phyloP scores from a whole-genome alignment of 352 stramenopile genomes.

The Pythium pyrilobum region DNA sequence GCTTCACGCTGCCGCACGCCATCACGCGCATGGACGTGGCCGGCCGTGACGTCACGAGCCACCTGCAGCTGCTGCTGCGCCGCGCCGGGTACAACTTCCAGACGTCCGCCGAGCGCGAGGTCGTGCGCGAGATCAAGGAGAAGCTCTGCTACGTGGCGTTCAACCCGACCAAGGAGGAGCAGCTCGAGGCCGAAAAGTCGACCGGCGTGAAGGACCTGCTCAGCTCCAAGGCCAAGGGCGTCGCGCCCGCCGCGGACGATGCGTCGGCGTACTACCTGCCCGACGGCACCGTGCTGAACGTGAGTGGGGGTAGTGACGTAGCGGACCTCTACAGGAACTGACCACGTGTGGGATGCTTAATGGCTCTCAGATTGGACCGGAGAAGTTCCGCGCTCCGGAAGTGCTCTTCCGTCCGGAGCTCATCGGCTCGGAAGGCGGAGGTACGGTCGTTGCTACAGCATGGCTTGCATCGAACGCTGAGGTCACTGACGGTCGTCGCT shows the following conservation, averaged over 20 bases:
- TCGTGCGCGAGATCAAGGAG: constrained; percentile 88
- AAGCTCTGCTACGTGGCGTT: constrained; percentile 84
- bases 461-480: too few relatives aligned
- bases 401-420: constrained; percentile 60
- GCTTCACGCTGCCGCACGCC: constrained; percentile 75
- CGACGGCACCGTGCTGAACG: constrained; percentile 81
- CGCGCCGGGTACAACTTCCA: constrained; percentile 83
- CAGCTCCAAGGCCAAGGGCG: constrained; percentile 36
- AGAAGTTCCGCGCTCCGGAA: constrained; percentile 61
- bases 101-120: constrained; percentile 84
- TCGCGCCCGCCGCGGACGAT: constrained; percentile 31
- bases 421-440: constrained; percentile 57
- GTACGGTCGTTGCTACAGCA: too few relatives aligned
- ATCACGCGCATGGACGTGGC: constrained; percentile 80
- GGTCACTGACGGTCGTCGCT: too few relatives aligned
- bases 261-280: constrained; percentile 75
- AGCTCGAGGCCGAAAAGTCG: constrained; percentile 69
- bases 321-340: neutral
- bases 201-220: constrained; percentile 19
- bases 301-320: constrained; percentile 18
- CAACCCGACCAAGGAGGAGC: constrained; percentile 79
- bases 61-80: constrained; percentile 73
- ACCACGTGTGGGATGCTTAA: neutral
- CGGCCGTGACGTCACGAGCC: constrained; percentile 77
- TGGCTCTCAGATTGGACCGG: constrained; percentile 36